Conservation (phyloP, 352 stramenopile genomes). For the Phytophthora citricola region DNA sequence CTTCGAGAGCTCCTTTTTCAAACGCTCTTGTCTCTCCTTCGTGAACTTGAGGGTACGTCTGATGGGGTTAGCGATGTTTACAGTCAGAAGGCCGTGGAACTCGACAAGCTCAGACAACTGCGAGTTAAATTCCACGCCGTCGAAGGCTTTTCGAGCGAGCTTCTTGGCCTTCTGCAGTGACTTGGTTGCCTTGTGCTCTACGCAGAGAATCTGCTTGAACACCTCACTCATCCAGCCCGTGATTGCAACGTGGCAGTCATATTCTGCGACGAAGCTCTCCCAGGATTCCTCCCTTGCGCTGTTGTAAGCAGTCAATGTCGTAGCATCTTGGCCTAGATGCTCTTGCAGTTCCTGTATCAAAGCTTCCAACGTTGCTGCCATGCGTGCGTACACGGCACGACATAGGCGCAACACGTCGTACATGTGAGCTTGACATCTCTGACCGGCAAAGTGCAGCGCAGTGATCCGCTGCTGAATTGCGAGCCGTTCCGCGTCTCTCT, state of each 20-base stretch:
- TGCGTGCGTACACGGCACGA: constrained; percentile 31
- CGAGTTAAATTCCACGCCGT: constrained; percentile 6
- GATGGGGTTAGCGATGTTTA: constrained; percentile 59
- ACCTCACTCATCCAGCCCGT: constrained; percentile 54
- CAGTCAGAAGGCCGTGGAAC: constrained; percentile 46
- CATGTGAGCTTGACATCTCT: constrained; percentile 39
- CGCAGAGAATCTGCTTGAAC: constrained; percentile 43
- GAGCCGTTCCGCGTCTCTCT: constrained; percentile 35
- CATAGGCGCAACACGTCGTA: constrained; percentile 24
- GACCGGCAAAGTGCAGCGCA: constrained; percentile 44
- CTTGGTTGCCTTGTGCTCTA: constrained; percentile 47
- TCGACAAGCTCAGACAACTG: constrained; percentile 37
- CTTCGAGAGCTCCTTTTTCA: constrained; percentile 47
- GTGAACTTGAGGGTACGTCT: constrained; percentile 61
- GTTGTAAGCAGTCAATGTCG: neutral
- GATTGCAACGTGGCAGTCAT: constrained; percentile 32
- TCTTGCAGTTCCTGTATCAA: constrained; percentile 28
- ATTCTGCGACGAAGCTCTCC: constrained; percentile 15
- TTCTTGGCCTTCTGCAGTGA: constrained; percentile 36
- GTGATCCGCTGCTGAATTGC: constrained; percentile 45
- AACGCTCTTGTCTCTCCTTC: constrained; percentile 51
- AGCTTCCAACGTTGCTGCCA: constrained; percentile 16
- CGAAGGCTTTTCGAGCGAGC: constrained; percentile 18
- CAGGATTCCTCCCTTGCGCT: constrained; percentile 7
- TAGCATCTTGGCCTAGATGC: constrained; percentile 7